Conservation (phyloP, 2,329 filamentous ascomycete species). For the Penicillium sp. region DNA sequence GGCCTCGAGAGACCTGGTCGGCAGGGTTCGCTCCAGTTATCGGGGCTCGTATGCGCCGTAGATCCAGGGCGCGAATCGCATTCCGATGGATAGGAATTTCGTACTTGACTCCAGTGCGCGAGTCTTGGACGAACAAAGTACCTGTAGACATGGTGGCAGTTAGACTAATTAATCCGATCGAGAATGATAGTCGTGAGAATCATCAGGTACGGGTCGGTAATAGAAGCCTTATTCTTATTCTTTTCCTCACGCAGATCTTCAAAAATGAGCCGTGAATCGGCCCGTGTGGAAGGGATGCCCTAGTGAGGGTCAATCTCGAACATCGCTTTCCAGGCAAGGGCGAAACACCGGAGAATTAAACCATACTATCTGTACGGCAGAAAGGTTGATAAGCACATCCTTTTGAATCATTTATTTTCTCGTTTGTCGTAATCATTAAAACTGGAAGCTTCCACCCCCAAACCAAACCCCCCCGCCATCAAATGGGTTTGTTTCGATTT, state of each 20-base stretch:
- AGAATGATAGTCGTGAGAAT: not conserved
- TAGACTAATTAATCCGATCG: not conserved
- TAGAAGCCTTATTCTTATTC: not conserved
- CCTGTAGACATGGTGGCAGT: slow-evolving; percentile 15
- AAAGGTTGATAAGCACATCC: not conserved
- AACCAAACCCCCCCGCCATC: not conserved
- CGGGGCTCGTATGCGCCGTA: slow-evolving; percentile 31
- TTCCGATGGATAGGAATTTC: slow-evolving; percentile 34
- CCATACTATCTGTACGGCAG: not conserved
- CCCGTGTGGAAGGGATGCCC: not conserved
- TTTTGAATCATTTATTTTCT: not conserved
- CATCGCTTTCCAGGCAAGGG: not conserved
- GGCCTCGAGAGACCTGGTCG: slow-evolving; percentile 29
- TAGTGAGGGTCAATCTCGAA: not conserved
- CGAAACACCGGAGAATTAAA: not conserved
- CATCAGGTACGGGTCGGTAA: not conserved
- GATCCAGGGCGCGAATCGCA: slow-evolving; percentile 30
- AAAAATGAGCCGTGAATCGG: not conserved
- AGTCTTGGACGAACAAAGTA: slow-evolving; percentile 29
- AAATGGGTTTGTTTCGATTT: not conserved
- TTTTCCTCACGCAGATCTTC: not conserved
- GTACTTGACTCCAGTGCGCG: slow-evolving; percentile 31
- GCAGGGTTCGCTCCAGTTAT: slow-evolving; percentile 17
- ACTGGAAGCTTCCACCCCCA: not conserved
- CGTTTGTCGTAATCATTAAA: slow-evolving; percentile 8